Evolutionary conservation across 306 rosid genomes (phyloP).

Genomic region (Trifolium pratense): DNA sequence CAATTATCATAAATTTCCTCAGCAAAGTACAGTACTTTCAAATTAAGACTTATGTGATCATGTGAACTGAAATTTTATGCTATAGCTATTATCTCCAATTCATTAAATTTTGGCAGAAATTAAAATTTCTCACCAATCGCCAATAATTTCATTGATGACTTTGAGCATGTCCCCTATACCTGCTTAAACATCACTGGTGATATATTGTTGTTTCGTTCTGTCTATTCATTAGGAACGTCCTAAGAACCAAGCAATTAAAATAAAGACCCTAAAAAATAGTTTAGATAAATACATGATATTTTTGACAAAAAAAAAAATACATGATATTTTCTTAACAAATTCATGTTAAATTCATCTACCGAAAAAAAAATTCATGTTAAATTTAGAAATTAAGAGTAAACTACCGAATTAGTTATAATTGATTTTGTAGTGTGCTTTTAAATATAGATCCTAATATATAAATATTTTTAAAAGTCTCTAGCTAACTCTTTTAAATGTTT

Average conservation of each 20-base stretch:
- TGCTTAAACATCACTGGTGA: slow-evolving; percentile 14
- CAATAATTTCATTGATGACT: slow-evolving; percentile 34
- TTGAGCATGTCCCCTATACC: slow-evolving; percentile 13
- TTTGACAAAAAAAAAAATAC: too few species aligned
- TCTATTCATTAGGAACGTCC: not conserved
- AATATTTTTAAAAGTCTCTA: too few species aligned
- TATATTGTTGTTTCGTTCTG: slow-evolving; percentile 5
- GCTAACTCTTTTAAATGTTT: not conserved
- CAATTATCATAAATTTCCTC: not conserved
- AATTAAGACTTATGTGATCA: slow-evolving; percentile 8
- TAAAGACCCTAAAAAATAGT: too few species aligned
- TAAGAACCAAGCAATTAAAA: too few species aligned
- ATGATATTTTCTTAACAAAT: too few species aligned
- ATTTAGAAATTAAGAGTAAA: too few species aligned
- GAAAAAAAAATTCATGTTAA: too few species aligned
- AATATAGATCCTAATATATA: too few species aligned
- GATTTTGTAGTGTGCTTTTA: too few species aligned
- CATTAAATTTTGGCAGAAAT: slow-evolving; percentile 23
- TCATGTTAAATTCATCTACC: too few species aligned
- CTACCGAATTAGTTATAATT: too few species aligned
- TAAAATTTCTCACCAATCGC: slow-evolving; percentile 19
- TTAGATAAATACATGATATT: too few species aligned
- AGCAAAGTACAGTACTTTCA: slow-evolving; percentile 18
- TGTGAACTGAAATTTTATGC: slow-evolving; percentile 42
- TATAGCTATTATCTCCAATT: not conserved